Percentiles rank a stretch among this genome's conserved stretches.
Evolutionary conservation across 129 eudicot species (phyloP).

Genomic region (Heracleum sosnowskyi): DNA sequence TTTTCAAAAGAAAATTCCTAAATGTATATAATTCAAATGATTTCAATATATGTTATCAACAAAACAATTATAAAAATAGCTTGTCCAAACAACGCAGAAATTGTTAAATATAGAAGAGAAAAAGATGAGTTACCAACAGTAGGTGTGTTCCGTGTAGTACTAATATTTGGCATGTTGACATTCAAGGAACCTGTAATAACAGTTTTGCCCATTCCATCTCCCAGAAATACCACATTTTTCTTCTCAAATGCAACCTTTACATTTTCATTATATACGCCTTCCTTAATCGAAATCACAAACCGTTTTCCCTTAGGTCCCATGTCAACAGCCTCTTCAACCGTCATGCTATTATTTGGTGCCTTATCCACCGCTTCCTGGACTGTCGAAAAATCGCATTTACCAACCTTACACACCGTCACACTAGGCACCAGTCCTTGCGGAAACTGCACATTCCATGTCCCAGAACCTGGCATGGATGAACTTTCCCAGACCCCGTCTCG

Average conservation of each 20-base stretch:
- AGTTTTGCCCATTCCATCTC: conserved; percentile 69
- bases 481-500: conserved; percentile 53
- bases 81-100: too few species aligned
- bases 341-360: conserved; percentile 23
- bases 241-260: conserved; percentile 50
- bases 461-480: neutral
- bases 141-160: conserved; percentile 39
- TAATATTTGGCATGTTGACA: conserved; percentile 29
- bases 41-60: too few species aligned
- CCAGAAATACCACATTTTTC: conserved; percentile 47
- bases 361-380: conserved; percentile 58
- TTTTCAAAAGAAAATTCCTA: too few species aligned
- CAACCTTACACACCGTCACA: conserved; percentile 44
- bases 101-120: too few species aligned
- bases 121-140: conserved; percentile 36
- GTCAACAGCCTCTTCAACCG: neutral
- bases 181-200: conserved; percentile 43
- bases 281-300: conserved; percentile 46
- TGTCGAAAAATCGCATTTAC: conserved; percentile 22
- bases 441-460: conserved; percentile 14
- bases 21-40: too few species aligned
- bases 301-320: neutral
- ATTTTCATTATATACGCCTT: conserved; percentile 49
- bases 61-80: too few species aligned
- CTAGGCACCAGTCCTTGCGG: conserved; percentile 22